Percentiles rank a stretch among this genome's conserved stretches.
Conservation (phyloP, 306 rosid species). For the Sesbania bispinosa region DNA sequence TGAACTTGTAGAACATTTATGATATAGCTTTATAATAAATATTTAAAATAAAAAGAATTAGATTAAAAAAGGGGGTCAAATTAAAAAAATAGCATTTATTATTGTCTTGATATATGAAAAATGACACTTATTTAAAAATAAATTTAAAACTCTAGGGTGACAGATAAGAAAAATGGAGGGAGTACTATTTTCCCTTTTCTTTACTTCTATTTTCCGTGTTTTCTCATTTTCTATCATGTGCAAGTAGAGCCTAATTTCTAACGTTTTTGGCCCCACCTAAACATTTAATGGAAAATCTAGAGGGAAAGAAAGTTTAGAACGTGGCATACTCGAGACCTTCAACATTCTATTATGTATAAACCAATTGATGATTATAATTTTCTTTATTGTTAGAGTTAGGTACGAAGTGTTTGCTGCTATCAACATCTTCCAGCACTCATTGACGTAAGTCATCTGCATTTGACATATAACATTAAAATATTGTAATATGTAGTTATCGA, state of each 20-base stretch:
- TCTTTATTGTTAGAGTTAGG: slow-evolving; percentile 19
- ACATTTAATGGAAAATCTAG: not conserved
- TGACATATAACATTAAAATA: slow-evolving; percentile 7
- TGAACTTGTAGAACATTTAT: too few species aligned
- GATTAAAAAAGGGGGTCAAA: too few species aligned
- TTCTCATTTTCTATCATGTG: too few species aligned
- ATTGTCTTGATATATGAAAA: too few species aligned
- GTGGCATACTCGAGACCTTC: not conserved
- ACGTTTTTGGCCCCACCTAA: not conserved
- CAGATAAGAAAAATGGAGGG: too few species aligned
- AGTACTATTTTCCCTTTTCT: too few species aligned
- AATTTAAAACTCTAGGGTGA: too few species aligned
- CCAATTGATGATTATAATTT: not conserved
- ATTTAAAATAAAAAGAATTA: too few species aligned
- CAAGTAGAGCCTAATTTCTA: not conserved
- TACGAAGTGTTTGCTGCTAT: slow-evolving; percentile 17
- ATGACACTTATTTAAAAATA: too few species aligned
- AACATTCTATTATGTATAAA: slow-evolving; percentile 2
- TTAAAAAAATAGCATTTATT: too few species aligned
- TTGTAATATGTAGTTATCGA: not conserved
- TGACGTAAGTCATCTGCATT: slow-evolving; percentile 16
- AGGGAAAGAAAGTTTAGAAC: not conserved
- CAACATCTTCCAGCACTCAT: slow-evolving; percentile 22
- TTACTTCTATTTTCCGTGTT: too few species aligned
- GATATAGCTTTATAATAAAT: too few species aligned